A percentile compares a stretch with the other conserved stretches of the same genome.
These are phyloP conservation scores for Sordariomycetes sp. DNA, from an alignment of 2,329 filamentous ascomycete genomes.

Conservation along the genomic window DNA sequence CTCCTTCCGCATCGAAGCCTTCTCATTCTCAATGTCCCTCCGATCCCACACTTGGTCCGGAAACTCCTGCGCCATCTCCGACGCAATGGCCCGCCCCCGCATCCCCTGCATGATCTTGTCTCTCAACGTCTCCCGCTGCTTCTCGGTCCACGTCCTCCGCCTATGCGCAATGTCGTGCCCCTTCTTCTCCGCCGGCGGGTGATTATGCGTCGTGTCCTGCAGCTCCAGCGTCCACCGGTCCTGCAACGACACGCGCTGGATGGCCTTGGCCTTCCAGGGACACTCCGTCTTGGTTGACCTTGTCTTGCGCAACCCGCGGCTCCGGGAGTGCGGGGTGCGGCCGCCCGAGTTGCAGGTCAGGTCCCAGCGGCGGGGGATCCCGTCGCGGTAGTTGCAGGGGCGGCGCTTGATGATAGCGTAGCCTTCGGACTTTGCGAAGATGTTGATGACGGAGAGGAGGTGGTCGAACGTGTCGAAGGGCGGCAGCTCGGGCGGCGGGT, in stretches of 20 bases:
- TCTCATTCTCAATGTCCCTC: too few species aligned
- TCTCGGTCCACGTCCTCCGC: too few species aligned
- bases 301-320: background rate
- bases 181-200: background rate
- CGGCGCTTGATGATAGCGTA: background rate
- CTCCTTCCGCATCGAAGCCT: too few species aligned
- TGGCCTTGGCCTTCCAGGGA: background rate
- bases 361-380: background rate
- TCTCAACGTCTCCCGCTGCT: too few species aligned
- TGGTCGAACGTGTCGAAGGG: background rate
- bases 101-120: too few species aligned
- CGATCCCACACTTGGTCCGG: too few species aligned
- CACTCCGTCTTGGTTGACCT: background rate
- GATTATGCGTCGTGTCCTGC: background rate
- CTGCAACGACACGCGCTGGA: background rate
- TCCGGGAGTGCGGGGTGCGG: background rate
- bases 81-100: too few species aligned
- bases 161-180: too few species aligned
- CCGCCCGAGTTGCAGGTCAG: background rate
- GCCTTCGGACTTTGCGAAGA: background rate
- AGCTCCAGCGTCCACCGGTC: background rate
- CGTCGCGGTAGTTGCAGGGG: background rate
- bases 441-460: background rate
- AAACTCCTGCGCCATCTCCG: too few species aligned
- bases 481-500: background rate